Evolutionary conservation across 805 yeast genomes (phyloP).

Genomic region (Candida ficus): DNA sequence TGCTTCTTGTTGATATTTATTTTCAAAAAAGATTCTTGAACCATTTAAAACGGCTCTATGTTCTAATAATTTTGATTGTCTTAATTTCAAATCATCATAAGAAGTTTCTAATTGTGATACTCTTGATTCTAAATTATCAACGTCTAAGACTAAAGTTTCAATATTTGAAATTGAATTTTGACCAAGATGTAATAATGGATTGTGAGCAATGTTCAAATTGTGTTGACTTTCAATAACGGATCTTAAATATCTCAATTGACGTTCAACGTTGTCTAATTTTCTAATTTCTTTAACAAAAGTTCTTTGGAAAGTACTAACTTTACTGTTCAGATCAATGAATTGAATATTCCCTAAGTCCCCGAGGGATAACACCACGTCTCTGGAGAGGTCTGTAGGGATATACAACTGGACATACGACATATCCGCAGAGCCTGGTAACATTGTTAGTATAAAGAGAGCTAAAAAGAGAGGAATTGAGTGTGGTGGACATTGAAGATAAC

Average conservation of each 20-base stretch:
- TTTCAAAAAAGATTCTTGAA: constrained; percentile 43
- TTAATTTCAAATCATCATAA: constrained; percentile 54
- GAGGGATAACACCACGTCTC: constrained; percentile 79
- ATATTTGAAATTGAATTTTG: constrained; percentile 37
- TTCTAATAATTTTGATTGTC: constrained; percentile 65
- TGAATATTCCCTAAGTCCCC: constrained; percentile 87
- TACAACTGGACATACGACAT: constrained; percentile 92
- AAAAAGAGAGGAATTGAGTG: neutral
- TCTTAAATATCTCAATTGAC: constrained; percentile 64
- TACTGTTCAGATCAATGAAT: constrained; percentile 80
- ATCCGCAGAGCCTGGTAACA: constrained; percentile 72
- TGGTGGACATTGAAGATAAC: neutral
- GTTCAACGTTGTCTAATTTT: constrained; percentile 76
- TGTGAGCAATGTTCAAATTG: constrained; percentile 32
- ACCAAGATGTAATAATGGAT: constrained; percentile 22
- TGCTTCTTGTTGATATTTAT: constrained; percentile 27
- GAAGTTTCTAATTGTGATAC: constrained; percentile 68
- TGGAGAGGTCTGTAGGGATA: constrained; percentile 82
- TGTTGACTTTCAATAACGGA: constrained; percentile 43
- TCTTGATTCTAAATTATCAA: constrained; percentile 67
- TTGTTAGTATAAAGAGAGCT: neutral
- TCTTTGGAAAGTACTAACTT: constrained; percentile 82
- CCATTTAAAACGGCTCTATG: constrained; percentile 56
- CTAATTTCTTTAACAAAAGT: constrained; percentile 86
- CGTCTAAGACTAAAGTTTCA: constrained; percentile 63